A percentile compares a stretch with the other conserved stretches of the same genome.
phyloP scores from a whole-genome alignment of 2,329 filamentous ascomycete genomes.

The Epichloe amarillans region DNA sequence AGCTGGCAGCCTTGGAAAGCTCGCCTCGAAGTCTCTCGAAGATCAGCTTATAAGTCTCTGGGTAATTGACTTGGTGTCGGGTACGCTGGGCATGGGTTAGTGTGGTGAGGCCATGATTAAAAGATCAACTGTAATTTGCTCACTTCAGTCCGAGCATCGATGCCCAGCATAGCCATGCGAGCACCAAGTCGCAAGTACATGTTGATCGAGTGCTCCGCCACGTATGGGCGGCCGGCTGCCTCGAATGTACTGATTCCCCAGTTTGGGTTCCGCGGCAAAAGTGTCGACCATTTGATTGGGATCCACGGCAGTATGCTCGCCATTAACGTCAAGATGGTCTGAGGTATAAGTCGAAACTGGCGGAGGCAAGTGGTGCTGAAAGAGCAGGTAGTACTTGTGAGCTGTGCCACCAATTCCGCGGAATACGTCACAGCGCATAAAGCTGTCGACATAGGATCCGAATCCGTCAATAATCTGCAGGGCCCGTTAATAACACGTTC shows the following conservation, averaged over 20 bases:
- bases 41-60: constrained; percentile 74
- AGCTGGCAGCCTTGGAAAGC: constrained; percentile 51
- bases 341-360: constrained; percentile 78
- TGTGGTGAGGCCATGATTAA: too few species aligned
- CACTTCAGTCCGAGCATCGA: constrained; percentile 84
- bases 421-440: constrained; percentile 89
- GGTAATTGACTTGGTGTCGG: constrained; percentile 87
- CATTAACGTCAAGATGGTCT: constrained; percentile 11
- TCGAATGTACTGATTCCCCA: constrained; percentile 64
- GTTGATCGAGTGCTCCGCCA: constrained; percentile 75
- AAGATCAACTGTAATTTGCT: constrained; percentile 11
- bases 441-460: constrained; percentile 84
- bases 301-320: constrained; percentile 42
- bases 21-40: constrained; percentile 66
- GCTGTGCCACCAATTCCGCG: constrained; percentile 81
- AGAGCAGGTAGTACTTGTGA: constrained; percentile 96
- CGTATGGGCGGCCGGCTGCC: constrained; percentile 75
- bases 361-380: constrained; percentile 86
- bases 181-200: constrained; percentile 75
- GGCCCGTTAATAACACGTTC: constrained; percentile 23
- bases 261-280: constrained; percentile 47
- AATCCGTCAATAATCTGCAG: constrained; percentile 75
- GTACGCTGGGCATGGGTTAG: constrained; percentile 45
- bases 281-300: constrained; percentile 60
- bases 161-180: constrained; percentile 69